Conservation (phyloP, 306 rosid genomes). For the Trichosanthes cucumerina region DNA sequence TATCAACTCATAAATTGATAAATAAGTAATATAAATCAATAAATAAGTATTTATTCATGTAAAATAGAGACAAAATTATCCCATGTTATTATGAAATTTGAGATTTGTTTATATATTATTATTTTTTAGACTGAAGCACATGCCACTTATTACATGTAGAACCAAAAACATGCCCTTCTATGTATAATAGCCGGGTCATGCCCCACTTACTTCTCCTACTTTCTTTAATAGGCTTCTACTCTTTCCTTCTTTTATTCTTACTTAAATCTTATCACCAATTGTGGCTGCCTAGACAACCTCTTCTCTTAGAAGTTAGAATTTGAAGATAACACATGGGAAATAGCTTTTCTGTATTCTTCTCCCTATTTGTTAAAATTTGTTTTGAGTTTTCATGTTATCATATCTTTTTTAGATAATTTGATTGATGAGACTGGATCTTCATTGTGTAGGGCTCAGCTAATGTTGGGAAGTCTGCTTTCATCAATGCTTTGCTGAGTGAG, state of each 20-base stretch:
- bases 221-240: neutral
- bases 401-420: neutral
- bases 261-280: neutral
- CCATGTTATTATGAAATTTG: neutral
- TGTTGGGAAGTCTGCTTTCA: constrained; percentile 97
- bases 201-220: neutral
- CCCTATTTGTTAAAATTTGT: neutral
- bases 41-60: neutral
- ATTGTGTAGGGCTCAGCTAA: constrained; percentile 74
- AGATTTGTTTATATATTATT: neutral
- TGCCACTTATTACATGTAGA: neutral
- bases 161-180: neutral
- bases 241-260: neutral
- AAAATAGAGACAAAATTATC: neutral
- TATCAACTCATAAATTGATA: neutral
- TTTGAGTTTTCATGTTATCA: neutral
- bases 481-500: constrained; percentile 84
- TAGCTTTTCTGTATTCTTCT: neutral
- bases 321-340: neutral
- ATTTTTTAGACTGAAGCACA: neutral
- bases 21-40: neutral
- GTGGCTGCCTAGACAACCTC: neutral
- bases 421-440: constrained; percentile 12
- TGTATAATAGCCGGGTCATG: neutral
- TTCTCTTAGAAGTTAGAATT: neutral